Evolutionary conservation across 805 yeast genomes (phyloP).

Genomic region (Schwanniomyces occidentalis): DNA sequence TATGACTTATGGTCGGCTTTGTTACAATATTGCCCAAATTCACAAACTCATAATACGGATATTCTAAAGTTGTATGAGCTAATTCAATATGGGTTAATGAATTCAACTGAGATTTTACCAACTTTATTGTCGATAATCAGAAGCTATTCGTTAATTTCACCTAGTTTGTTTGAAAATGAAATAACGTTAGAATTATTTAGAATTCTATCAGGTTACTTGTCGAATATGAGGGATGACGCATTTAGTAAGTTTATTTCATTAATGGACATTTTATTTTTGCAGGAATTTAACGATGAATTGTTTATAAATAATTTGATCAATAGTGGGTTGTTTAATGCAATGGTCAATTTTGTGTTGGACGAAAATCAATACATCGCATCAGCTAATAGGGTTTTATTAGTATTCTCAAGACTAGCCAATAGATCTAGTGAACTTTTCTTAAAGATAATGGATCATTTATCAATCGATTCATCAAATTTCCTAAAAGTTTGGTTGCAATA

Average conservation of each 20-base stretch:
- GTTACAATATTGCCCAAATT: conserved; percentile 57
- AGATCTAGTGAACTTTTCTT: conserved; percentile 36
- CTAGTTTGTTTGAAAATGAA: conserved; percentile 38
- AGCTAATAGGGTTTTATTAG: conserved; percentile 36
- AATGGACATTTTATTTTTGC: conserved; percentile 51
- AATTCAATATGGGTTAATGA: conserved; percentile 57
- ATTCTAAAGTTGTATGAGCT: conserved; percentile 50
- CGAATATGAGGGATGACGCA: conserved; percentile 70
- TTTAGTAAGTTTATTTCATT: conserved; percentile 54
- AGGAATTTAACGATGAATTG: conserved; percentile 20
- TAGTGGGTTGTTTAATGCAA: conserved; percentile 47
- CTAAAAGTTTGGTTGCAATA: conserved; percentile 40
- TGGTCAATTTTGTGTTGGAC: conserved; percentile 42
- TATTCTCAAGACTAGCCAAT: conserved; percentile 38
- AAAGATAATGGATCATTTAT: conserved; percentile 28
- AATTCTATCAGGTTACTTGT: conserved; percentile 53
- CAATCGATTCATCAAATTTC: conserved; percentile 23
- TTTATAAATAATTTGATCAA: conserved; percentile 33
- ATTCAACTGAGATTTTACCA: conserved; percentile 75
- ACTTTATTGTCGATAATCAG: conserved; percentile 59
- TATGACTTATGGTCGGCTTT: conserved; percentile 78
- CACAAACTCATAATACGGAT: conserved; percentile 28
- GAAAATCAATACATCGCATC: conserved; percentile 44
- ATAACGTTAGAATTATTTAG: conserved; percentile 45
- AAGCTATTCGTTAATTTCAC: conserved; percentile 57